A percentile compares a stretch with the other conserved stretches of the same genome.
These are phyloP conservation scores for Endogone sp. DNA, from an alignment of 192 early-diverging fungal genomes.

Conservation along the genomic window DNA sequence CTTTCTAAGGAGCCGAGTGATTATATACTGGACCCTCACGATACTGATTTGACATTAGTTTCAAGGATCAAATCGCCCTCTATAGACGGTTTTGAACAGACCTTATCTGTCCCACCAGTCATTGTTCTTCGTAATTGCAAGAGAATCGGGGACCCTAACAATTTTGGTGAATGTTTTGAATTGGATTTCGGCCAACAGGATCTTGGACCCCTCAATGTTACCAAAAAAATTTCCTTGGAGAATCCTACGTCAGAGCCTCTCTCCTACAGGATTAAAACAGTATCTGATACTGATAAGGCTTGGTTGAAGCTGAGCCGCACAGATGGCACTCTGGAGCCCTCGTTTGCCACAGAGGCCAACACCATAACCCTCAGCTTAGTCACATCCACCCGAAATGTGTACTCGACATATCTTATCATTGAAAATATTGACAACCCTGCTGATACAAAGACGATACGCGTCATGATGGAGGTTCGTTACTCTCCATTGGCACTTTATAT, in stretches of 20 bases:
- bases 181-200: conserved; percentile 81
- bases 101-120: conserved; percentile 28
- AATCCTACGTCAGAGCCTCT: conserved; percentile 46
- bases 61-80: background rate
- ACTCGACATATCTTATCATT: conserved; percentile 67
- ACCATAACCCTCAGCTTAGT: conserved; percentile 62
- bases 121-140: conserved; percentile 69
- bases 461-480: conserved; percentile 54
- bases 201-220: conserved; percentile 43
- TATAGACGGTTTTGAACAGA: background rate
- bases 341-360: conserved; percentile 31
- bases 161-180: conserved; percentile 64
- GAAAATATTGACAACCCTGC: conserved; percentile 69
- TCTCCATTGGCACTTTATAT: background rate
- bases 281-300: conserved; percentile 48
- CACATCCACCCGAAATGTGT: conserved; percentile 55
- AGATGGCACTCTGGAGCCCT: conserved; percentile 68
- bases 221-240: conserved; percentile 66
- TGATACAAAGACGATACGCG: conserved; percentile 69
- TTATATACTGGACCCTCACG: background rate
- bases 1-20: background rate
- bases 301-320: conserved; percentile 66
- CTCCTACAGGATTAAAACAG: conserved; percentile 56
- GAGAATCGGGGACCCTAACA: conserved; percentile 39
- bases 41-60: background rate